Evolutionary conservation across 345 rosid genomes (phyloP), one percentile per base, ranked within the genome.

Genomic region (Rhodamnia argentea): DNA sequence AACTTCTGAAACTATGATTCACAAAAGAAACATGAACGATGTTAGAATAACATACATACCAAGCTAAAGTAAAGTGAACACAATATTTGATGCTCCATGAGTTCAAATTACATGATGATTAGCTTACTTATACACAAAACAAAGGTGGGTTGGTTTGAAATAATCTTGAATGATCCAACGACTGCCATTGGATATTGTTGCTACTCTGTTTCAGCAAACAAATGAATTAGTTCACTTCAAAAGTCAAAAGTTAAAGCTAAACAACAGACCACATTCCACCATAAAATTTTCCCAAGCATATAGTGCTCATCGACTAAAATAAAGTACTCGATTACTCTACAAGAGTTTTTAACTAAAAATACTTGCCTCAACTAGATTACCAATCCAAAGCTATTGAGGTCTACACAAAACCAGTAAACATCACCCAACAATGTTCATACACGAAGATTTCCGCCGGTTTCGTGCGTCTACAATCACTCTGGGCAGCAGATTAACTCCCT

Each of bases 381-480:
- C 75, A 62, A 62, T 62, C 75, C 75, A 62, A 62, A 29, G 40
- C 75, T 27, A 27, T 27, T 62, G 20, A 62, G 40, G 75, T 10
- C 75, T 14, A 62, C 75, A 29, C 40, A 62, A 62, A 29, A 13
- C 75, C 22, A 62, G 22, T 0, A 29, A 40, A 29, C 75, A 7
- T 29, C 40, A 29, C 40, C 40, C n/a, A n/a, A n/a, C n/a, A n/a
- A n/a, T 44, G 20, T 12, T 52, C 32, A 27, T 62, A 88, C 89
- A 87, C 82, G 89, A 85, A 88, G 52, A 50, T 85, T 59, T 27
- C 47, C 89, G 87, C 87, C 85, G 89, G 87, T 88, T 64, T 20
- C 89, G 85, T 16, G 89, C 89, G 37, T 88, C 85, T 55, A 88
- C 87, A 11, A 88, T 85, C 87, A 85, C 87, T 22, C 83, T 44